Conservation (phyloP, 2,329 filamentous ascomycete genomes). For the Colletotrichum salicis region DNA sequence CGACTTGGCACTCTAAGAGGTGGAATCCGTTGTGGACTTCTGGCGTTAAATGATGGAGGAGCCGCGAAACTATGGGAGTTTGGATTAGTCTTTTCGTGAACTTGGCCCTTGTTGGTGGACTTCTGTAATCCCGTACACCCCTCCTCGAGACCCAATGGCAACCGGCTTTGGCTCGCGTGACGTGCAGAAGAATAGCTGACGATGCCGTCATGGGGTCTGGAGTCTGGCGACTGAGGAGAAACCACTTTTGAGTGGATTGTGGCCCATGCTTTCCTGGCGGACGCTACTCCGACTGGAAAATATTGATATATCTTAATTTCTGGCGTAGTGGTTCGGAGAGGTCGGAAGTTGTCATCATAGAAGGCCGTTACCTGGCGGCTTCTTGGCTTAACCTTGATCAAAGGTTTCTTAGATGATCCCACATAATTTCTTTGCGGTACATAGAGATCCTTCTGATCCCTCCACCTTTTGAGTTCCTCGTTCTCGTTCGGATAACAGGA, state of each 20-base stretch:
- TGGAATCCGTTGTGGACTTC: background rate
- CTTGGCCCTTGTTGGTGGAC: background rate
- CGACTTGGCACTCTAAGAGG: background rate
- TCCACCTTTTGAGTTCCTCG: background rate
- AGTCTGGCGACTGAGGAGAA: background rate
- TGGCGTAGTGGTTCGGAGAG: background rate
- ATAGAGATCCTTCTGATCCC: background rate
- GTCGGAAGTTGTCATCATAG: background rate
- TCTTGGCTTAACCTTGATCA: background rate
- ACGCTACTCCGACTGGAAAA: too few relatives aligned
- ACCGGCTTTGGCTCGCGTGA: background rate
- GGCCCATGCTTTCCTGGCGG: background rate
- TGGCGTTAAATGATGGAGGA: background rate
- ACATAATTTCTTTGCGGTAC: background rate
- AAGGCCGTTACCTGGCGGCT: background rate
- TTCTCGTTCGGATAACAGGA: background rate
- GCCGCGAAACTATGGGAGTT: background rate
- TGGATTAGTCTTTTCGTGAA: background rate
- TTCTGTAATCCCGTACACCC: background rate
- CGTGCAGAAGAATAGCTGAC: background rate
- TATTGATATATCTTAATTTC: background rate
- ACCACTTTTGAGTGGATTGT: background rate
- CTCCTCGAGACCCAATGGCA: background rate
- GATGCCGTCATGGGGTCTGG: slow-evolving; percentile 22
- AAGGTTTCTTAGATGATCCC: background rate